These are phyloP conservation scores for Myochromella boudieri DNA, from an alignment of 768 basidiomycete species.

Conservation along the genomic window DNA sequence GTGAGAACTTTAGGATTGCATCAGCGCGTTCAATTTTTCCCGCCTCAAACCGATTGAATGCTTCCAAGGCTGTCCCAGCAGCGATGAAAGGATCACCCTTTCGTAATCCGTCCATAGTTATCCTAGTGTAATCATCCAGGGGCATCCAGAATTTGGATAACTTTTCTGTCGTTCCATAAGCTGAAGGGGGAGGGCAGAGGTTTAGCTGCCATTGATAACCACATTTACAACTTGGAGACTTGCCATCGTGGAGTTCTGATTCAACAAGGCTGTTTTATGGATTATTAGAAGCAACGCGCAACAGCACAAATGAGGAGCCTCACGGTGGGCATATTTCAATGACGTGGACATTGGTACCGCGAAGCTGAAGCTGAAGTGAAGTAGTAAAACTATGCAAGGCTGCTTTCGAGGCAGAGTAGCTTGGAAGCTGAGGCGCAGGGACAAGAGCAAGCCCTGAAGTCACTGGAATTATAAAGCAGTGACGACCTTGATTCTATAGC, in stretches of 20 bases:
- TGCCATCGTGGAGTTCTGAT: conserved; percentile 62
- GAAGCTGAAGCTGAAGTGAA: conserved; percentile 46
- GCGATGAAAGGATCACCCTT: conserved; percentile 27
- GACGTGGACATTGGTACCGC: conserved; percentile 50
- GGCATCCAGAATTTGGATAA: conserved; percentile 59
- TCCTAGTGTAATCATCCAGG: conserved; percentile 42
- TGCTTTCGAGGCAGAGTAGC: conserved; percentile 60
- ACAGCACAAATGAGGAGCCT: too few relatives aligned
- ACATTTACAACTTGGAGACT: conserved; percentile 13
- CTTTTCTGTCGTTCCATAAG: conserved; percentile 47
- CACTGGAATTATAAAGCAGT: conserved; percentile 49
- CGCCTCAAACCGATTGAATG: conserved; percentile 31
- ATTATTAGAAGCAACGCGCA: too few relatives aligned
- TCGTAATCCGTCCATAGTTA: conserved; percentile 27
- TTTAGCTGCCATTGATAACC: background rate
- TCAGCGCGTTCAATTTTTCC: conserved; percentile 30
- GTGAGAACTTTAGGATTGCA: too few relatives aligned
- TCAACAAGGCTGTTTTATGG: conserved; percentile 45
- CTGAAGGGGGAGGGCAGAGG: conserved; percentile 34
- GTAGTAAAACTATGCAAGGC: conserved; percentile 52
- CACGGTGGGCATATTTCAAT: conserved; percentile 61
- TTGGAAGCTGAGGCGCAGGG: conserved; percentile 40
- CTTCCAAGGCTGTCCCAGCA: conserved; percentile 20
- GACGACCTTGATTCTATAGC: conserved; percentile 33
- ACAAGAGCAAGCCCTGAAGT: conserved; percentile 52